Base-by-base conservation (phyloP, 139 green algal species). In the Chlorella sorokiniana region DNA sequence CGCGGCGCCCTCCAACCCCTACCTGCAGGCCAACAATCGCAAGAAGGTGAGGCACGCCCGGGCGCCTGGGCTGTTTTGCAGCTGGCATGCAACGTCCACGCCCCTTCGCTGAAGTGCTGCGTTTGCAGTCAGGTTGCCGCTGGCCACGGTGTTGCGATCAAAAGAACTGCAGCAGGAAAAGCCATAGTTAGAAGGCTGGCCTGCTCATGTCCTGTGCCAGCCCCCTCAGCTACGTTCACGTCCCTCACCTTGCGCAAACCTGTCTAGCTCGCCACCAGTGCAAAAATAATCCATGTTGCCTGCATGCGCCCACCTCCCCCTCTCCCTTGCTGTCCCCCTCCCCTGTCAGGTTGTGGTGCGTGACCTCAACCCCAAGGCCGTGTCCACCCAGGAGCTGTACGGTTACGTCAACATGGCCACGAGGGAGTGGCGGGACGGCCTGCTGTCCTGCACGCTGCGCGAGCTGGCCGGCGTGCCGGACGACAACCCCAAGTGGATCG, bases 401-500 rank as follows among this genome's bases (percentile, higher is more conserved):
- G 94, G 94, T 27, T 96, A 84, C 78, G 83, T 96, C 85, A 91
- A 96, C 87, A 91, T 90, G 35, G 62, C 86, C 65, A 96, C 94
- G 0, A 89, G 94, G 63, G 94, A 98, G 89, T 98, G 94, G 94
- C 94, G 94, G 84, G 94, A 98, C 88, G 94, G 94, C 27, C 86
- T 98, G 31, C 92, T 98, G 79, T 95, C 89, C 3, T 95, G 86
- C 89, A 95, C 91, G 84, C 96, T 98, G 94, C 92, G 94, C 37
- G 93, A 97, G 87, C 88, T 98, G 59, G 88, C 92, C 52, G 96
- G 96, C 86, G 84, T 95, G 59, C 65, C 79, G 11, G 88, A 87
- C 77, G 92, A 93, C 89, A 94, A 94, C 86, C 94, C 97, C 86
- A 93, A 98, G 87, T 98, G 94, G 94, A 97, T 98, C 79, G 90